Percentiles rank a stretch among this genome's conserved stretches.
Conservation (phyloP, 2,329 filamentous ascomycete genomes). For the Arachnomyces sp. region DNA sequence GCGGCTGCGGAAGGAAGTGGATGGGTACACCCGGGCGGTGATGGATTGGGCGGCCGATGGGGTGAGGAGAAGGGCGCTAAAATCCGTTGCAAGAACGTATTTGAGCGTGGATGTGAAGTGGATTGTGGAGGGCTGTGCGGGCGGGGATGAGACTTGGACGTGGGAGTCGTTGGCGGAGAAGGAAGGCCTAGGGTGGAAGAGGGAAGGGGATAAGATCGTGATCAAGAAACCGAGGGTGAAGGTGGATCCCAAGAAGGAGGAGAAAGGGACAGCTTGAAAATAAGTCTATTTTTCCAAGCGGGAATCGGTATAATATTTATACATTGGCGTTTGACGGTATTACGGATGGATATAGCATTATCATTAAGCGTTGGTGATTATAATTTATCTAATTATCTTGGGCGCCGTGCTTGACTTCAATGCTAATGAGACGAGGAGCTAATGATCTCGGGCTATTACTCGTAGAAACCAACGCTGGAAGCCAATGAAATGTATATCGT, state of each 20-base stretch:
- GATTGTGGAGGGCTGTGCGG: slow-evolving; percentile 49
- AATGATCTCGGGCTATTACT: too few species aligned
- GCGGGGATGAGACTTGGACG: slow-evolving; percentile 35
- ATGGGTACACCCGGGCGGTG: slow-evolving; percentile 70
- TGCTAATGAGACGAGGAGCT: too few species aligned
- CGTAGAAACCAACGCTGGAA: too few species aligned
- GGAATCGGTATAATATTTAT: too few species aligned
- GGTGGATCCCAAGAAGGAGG: slow-evolving; percentile 11
- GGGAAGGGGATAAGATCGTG: slow-evolving; percentile 64
- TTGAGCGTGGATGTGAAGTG: slow-evolving; percentile 67
- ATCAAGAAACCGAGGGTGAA: slow-evolving; percentile 53
- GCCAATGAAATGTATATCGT: too few species aligned
- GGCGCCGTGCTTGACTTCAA: too few species aligned
- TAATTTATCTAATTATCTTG: too few species aligned
- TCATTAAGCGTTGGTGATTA: too few species aligned
- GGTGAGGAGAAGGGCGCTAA: slow-evolving; percentile 70
- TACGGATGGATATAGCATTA: too few species aligned
- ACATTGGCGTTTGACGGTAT: too few species aligned
- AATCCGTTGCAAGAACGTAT: slow-evolving; percentile 80
- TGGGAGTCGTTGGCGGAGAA: slow-evolving; percentile 65
- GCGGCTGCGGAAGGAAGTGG: slow-evolving; percentile 61
- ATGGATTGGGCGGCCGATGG: slow-evolving; percentile 73
- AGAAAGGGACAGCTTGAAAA: not conserved
- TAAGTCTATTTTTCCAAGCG: too few species aligned
- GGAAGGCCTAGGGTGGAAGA: slow-evolving; percentile 77